Percentiles rank a stretch among this genome's conserved stretches.
phyloP scores from a whole-genome alignment of 495 filamentous ascomycete genomes.

The Annulohypoxylon bovei region DNA sequence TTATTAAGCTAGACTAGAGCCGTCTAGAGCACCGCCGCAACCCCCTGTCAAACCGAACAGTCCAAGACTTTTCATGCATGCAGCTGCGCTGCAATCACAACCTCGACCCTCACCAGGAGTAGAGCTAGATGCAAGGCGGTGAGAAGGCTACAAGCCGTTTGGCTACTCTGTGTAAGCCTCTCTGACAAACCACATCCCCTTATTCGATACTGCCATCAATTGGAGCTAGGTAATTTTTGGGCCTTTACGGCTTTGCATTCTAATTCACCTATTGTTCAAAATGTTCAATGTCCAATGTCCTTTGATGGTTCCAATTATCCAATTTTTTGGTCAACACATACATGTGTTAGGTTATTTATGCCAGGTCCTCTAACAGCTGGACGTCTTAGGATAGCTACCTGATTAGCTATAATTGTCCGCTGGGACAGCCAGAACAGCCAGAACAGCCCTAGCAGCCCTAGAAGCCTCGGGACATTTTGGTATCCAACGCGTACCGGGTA shows the following conservation, averaged over 20 bases:
- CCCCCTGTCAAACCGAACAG: conserved; percentile 18
- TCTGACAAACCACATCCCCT: conserved; percentile 41
- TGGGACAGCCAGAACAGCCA: conserved; percentile 1
- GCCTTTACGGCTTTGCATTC: conserved; percentile 17
- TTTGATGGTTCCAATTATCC: conserved; percentile 11
- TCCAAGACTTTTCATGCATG: conserved; percentile 43
- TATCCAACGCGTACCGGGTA: conserved; percentile 38
- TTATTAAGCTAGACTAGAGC: conserved; percentile 41
- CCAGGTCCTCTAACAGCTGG: conserved; percentile 26
- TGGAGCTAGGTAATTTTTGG: conserved; percentile 30
- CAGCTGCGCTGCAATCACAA: conserved; percentile 40
- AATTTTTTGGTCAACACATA: conserved; percentile 27
- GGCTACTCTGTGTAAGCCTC: conserved; percentile 41
- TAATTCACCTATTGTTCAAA: conserved; percentile 33
- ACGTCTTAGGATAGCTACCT: conserved; percentile 25
- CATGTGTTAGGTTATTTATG: conserved; percentile 18
- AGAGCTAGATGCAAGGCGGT: conserved; percentile 47
- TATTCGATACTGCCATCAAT: conserved; percentile 37
- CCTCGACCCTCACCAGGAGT: conserved; percentile 33
- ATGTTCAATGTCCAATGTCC: background rate
- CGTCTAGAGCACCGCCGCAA: conserved; percentile 27
- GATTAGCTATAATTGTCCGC: conserved; percentile 23
- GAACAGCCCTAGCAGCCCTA: conserved; percentile 36
- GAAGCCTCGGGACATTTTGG: conserved; percentile 17
- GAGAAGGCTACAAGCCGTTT: conserved; percentile 47